Conservation (phyloP, 176 grass and related monocot species). For the Aegilops tauschii region DNA sequence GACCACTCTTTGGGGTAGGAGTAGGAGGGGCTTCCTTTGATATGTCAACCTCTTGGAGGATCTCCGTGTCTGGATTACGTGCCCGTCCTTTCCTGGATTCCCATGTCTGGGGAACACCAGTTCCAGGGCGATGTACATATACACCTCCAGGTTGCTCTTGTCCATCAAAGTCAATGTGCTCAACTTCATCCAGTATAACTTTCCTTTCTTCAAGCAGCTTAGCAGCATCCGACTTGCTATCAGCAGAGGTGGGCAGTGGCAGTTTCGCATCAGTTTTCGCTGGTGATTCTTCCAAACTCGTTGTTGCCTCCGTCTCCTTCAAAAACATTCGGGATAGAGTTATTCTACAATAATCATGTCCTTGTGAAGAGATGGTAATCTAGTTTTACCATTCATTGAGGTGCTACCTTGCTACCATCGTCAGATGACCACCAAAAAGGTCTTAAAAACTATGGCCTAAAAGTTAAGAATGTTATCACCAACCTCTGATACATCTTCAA, state of each 20-base stretch:
- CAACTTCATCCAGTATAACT: conserved; percentile 58
- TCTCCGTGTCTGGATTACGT: conserved; percentile 44
- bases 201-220: conserved; percentile 40
- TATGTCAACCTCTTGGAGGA: conserved; percentile 40
- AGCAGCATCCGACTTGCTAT: conserved; percentile 24
- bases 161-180: conserved; percentile 72
- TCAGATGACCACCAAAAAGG: not conserved
- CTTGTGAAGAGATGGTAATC: not conserved
- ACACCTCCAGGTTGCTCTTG: conserved; percentile 67
- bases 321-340: conserved; percentile 23
- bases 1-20: conserved; percentile 38
- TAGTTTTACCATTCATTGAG: not conserved
- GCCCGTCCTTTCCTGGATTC: conserved; percentile 80
- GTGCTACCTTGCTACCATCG: not conserved
- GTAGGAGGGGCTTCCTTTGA: conserved; percentile 29
- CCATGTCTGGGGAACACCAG: conserved; percentile 64
- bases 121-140: conserved; percentile 86
- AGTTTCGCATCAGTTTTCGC: conserved; percentile 29
- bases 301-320: conserved; percentile 33
- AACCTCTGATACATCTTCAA: conserved; percentile 54
- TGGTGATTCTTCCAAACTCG: conserved; percentile 36
- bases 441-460: not conserved
- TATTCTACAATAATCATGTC: not conserved
- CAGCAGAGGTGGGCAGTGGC: conserved; percentile 18
- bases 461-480: not conserved